Evolutionary conservation across 1,139 yeast species (phyloP).

Genomic region (Blastobotrys arbuscula): DNA sequence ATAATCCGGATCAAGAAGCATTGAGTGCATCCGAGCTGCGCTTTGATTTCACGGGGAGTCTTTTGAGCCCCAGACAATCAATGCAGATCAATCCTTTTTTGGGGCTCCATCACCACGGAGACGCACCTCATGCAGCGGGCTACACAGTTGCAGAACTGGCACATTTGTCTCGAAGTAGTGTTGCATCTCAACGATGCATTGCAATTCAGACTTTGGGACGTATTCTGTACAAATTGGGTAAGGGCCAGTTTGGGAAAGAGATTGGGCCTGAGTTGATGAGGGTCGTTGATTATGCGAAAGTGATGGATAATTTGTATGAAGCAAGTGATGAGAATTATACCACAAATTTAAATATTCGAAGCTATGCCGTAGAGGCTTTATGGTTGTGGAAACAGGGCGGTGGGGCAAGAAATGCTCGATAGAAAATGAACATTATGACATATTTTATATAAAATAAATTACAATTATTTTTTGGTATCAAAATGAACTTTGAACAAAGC

Average conservation of each 20-base stretch:
- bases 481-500: too few relatives aligned
- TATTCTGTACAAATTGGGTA: constrained; percentile 72
- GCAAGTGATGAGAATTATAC: constrained; percentile 69
- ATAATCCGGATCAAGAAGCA: constrained; percentile 28
- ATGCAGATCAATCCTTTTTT: constrained; percentile 45
- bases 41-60: constrained; percentile 80
- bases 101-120: constrained; percentile 91
- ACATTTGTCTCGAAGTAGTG: constrained; percentile 70
- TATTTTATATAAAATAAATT: too few relatives aligned
- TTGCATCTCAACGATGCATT: constrained; percentile 79
- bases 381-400: constrained; percentile 78
- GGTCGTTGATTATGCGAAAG: constrained; percentile 55
- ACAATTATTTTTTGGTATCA: too few relatives aligned
- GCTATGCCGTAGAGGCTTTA: constrained; percentile 85
- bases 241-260: constrained; percentile 40
- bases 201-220: constrained; percentile 87
- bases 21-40: constrained; percentile 51
- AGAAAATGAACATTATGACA: too few relatives aligned
- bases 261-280: constrained; percentile 71
- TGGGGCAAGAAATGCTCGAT: neutral
- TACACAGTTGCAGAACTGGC: constrained; percentile 80
- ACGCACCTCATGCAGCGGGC: constrained; percentile 85
- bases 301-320: constrained; percentile 66
- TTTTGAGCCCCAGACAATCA: constrained; percentile 51
- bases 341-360: constrained; percentile 66